Percentiles rank a stretch among this genome's conserved stretches.
Evolutionary conservation across 768 basidiomycete species (phyloP).

Genomic region (Boletus tomentosulus): DNA sequence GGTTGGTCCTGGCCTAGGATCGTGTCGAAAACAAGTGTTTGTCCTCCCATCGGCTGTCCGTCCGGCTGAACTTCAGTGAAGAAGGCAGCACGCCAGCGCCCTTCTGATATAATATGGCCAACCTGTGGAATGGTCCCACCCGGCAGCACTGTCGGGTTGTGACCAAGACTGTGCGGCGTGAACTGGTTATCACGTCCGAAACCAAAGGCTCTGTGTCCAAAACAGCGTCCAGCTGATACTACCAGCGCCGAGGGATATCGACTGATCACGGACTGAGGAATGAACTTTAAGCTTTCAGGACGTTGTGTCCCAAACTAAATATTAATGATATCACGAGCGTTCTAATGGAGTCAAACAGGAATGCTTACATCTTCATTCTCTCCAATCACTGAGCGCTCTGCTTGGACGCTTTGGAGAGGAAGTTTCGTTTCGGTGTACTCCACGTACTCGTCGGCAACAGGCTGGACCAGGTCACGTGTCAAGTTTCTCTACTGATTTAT

Average conservation of each 20-base stretch:
- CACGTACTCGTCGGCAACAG: background rate
- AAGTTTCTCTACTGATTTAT: background rate
- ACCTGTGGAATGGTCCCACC: slow-evolving; percentile 3
- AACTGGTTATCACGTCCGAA: background rate
- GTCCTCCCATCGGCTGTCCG: background rate
- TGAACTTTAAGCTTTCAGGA: slow-evolving; percentile 21
- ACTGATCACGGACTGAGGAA: slow-evolving; percentile 25
- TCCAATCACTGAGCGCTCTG: background rate
- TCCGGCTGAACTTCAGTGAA: background rate
- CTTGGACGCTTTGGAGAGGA: background rate
- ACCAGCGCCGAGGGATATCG: slow-evolving; percentile 16
- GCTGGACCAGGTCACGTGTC: slow-evolving; percentile 8
- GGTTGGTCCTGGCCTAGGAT: background rate
- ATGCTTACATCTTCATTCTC: slow-evolving; percentile 8
- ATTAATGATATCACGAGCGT: background rate
- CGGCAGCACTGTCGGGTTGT: slow-evolving; percentile 1
- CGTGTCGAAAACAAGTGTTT: background rate
- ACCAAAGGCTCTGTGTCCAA: background rate
- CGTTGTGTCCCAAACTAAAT: slow-evolving; percentile 7
- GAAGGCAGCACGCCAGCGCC: slow-evolving; percentile 1
- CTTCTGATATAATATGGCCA: slow-evolving; percentile 1
- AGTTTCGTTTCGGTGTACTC: background rate
- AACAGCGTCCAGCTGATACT: background rate
- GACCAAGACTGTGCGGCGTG: background rate
- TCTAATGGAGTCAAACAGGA: background rate